Conservation (phyloP, 805 yeast species). For the Cyberlindnera samutprakarnensis region DNA sequence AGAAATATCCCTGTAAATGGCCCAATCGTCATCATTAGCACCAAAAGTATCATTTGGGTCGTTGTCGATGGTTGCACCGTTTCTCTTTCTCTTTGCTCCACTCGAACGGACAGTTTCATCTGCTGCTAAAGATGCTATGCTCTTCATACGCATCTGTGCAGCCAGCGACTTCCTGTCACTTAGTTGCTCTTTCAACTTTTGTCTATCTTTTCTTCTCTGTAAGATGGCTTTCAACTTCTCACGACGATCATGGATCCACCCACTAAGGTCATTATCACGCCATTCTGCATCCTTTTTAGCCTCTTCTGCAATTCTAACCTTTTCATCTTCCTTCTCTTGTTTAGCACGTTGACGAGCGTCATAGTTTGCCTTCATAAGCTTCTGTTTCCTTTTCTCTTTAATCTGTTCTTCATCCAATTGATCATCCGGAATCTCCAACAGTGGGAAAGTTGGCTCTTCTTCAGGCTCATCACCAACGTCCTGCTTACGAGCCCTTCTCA, state of each 20-base stretch:
- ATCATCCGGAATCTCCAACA: conserved; percentile 79
- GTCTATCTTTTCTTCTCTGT: conserved; percentile 56
- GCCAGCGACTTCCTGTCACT: conserved; percentile 86
- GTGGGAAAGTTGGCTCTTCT: conserved; percentile 52
- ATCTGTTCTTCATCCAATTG: conserved; percentile 72
- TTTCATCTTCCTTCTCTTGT: conserved; percentile 66
- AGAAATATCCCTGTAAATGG: conserved; percentile 77
- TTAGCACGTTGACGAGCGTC: conserved; percentile 84
- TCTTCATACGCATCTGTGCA: conserved; percentile 88
- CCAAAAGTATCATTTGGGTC: conserved; percentile 95
- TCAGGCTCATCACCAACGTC: conserved; percentile 55
- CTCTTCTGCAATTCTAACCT: conserved; percentile 49
- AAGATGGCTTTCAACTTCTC: conserved; percentile 50
- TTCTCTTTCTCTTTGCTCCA: conserved; percentile 36
- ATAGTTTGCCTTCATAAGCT: conserved; percentile 72
- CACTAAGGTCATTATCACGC: conserved; percentile 65
- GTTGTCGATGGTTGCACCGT: conserved; percentile 59
- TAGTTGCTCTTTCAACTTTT: conserved; percentile 66
- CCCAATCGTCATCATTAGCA: conserved; percentile 94
- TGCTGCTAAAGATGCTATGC: conserved; percentile 77
- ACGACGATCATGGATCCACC: conserved; percentile 75
- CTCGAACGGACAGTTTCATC: conserved; percentile 43
- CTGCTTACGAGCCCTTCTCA: conserved; percentile 58
- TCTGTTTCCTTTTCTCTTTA: conserved; percentile 82
- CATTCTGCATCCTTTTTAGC: conserved; percentile 65